A percentile compares a stretch with the other conserved stretches of the same genome.
phyloP scores from a whole-genome alignment of 2,329 filamentous ascomycete genomes.

The Aureobasidium sp. region DNA sequence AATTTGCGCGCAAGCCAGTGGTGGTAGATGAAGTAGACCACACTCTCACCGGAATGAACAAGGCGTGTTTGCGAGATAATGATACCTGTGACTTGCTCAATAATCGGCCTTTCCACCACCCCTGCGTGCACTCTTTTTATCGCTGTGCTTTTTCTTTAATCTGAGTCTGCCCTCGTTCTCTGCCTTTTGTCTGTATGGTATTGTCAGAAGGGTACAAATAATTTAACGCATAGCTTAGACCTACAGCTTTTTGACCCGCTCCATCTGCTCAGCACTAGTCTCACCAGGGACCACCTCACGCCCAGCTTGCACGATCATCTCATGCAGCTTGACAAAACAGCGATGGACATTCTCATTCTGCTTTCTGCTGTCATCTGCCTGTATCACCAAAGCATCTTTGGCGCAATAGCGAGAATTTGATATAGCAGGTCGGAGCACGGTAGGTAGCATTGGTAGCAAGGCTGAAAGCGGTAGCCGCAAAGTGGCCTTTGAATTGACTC shows the following conservation, averaged over 20 bases:
- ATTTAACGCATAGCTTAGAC: conserved; percentile 21
- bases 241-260: conserved; percentile 49
- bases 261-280: conserved; percentile 49
- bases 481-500: conserved; percentile 10
- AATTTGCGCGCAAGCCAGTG: no score
- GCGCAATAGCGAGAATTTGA: conserved; percentile 40
- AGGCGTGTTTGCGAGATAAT: no score
- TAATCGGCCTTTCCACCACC: conserved; percentile 29
- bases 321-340: conserved; percentile 53
- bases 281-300: conserved; percentile 51
- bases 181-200: conserved; percentile 25
- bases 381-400: conserved; percentile 50
- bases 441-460: conserved; percentile 49
- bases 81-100: no score
- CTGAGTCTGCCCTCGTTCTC: conserved; percentile 53
- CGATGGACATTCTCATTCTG: conserved; percentile 53
- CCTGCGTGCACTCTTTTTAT: conserved; percentile 53
- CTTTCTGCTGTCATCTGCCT: conserved; percentile 57
- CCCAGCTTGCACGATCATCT: conserved; percentile 47
- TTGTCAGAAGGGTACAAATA: no score
- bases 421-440: conserved; percentile 41
- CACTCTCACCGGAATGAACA: no score
- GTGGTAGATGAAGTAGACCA: no score
- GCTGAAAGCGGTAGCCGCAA: conserved; percentile 6
- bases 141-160: conserved; percentile 54